phyloP scores from a whole-genome alignment of 2,329 filamentous ascomycete species.

The Aspergillus sp. region DNA sequence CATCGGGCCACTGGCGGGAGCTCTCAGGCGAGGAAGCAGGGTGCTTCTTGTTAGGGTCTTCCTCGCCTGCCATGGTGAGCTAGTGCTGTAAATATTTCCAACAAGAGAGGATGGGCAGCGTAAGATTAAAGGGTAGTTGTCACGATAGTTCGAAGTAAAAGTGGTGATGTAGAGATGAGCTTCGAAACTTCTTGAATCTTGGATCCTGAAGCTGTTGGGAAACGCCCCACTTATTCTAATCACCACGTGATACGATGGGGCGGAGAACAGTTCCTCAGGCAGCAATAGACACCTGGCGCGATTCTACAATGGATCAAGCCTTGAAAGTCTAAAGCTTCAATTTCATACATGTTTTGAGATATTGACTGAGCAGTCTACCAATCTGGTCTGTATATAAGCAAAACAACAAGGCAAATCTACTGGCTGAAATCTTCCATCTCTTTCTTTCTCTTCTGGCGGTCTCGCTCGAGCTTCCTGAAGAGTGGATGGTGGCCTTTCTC shows the following conservation, averaged over 20 bases:
- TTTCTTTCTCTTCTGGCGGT: slow-evolving; percentile 58
- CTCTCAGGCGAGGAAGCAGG: slow-evolving; percentile 14
- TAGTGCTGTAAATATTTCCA: background rate
- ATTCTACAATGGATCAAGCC: background rate
- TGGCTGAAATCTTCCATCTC: slow-evolving; percentile 37
- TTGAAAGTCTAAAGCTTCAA: background rate
- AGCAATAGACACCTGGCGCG: background rate
- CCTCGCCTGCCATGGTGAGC: slow-evolving; percentile 27
- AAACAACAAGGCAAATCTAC: slow-evolving; percentile 1
- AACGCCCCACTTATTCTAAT: slow-evolving; percentile 24
- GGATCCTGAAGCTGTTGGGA: slow-evolving; percentile 33
- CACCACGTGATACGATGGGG: slow-evolving; percentile 30
- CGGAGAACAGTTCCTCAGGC: background rate
- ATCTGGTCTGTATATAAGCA: background rate
- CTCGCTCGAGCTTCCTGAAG: slow-evolving; percentile 66
- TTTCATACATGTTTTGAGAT: background rate
- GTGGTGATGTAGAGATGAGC: background rate
- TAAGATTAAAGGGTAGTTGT: background rate
- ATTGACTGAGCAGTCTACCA: background rate
- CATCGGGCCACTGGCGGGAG: slow-evolving; percentile 27
- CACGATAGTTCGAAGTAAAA: slow-evolving; percentile 9
- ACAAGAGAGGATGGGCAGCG: no score
- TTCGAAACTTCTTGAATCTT: slow-evolving; percentile 10
- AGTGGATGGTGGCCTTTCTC: slow-evolving; percentile 62
- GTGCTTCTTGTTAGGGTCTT: slow-evolving; percentile 16